Evolutionary conservation across 495 filamentous ascomycete genomes (phyloP), one percentile per base, ranked within the genome.

Genomic region (Xylaria telfairii): DNA sequence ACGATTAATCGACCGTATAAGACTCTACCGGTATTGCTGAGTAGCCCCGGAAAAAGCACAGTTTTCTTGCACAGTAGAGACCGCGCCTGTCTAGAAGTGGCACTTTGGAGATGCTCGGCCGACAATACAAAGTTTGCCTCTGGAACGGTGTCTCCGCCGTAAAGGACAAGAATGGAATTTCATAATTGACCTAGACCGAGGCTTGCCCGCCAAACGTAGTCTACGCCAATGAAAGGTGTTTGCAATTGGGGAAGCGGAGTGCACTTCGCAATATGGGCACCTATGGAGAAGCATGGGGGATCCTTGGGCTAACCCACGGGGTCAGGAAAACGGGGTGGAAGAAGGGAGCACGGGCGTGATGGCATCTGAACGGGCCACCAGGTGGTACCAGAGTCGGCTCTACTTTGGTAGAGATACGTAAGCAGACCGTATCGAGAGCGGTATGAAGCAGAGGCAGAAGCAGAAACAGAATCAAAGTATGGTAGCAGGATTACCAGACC

Each of bases 251-350:
- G 41, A 61, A 59, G 67, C 57, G 56, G 67, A 69, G 54, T 30
- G 28, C 21, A 49, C 3, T 13, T 61, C 54, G 32, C 44, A 62
- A 62, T 42, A 61, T 42, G 56, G 67, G 54, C 34, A 47, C 66
- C 51, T 28, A 60, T 68, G 66, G 44, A 61, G 13, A 61, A 49
- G 42, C 44, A 65, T 44, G 62, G 62, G 37, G 34, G 37, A 3
- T 3, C 10, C 28, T 30, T 32, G 24, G 30, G 28, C 32, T 54
- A 34, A 66, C 34, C 62, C 62, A 65, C 44, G 62, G 62, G 62
- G 62, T 51, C 44, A 26, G 39, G 44, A 39, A 37, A 32, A 37
- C 26, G 62, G 62, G 30, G 62, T n/a, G 28, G 30, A 4, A 51
- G 44, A 63, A n/a, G 62, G 26, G 8, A 37, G 17, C 19, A 39